These are phyloP conservation scores for Penicillium sp. DNA, from an alignment of 2,329 filamentous ascomycete genomes.

Conservation along the genomic window DNA sequence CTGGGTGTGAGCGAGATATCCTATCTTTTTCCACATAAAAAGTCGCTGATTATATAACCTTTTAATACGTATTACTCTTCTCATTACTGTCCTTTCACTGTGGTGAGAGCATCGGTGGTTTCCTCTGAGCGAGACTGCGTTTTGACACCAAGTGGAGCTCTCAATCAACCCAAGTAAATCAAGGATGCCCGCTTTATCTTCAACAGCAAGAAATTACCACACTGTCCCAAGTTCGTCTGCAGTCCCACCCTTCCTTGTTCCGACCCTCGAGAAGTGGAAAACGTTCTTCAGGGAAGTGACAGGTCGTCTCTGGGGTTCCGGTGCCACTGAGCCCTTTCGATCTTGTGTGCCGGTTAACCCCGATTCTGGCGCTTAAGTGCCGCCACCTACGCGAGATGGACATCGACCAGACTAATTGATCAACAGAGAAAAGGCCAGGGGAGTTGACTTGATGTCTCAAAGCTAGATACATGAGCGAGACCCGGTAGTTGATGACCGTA, in stretches of 20 bases:
- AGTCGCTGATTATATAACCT: too few species aligned
- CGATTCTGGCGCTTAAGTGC: neutral
- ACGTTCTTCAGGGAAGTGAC: neutral
- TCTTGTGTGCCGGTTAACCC: neutral
- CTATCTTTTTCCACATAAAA: too few species aligned
- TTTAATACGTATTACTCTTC: too few species aligned
- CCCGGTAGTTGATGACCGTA: neutral
- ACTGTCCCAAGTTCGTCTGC: neutral
- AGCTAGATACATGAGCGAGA: neutral
- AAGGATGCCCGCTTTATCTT: neutral
- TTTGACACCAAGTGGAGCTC: neutral
- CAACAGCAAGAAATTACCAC: neutral
- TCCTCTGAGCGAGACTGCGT: neutral
- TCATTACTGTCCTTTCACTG: too few species aligned
- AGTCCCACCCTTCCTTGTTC: neutral
- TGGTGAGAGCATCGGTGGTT: neutral
- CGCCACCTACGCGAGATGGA: neutral
- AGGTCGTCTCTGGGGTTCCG: neutral
- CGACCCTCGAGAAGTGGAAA: neutral
- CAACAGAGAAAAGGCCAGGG: neutral
- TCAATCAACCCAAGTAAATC: neutral
- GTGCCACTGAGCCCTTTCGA: neutral
- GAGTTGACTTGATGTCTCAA: neutral
- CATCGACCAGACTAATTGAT: neutral
- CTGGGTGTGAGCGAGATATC: too few species aligned